These are phyloP conservation scores for Trichoderma cornu-damae DNA, from an alignment of 2,329 filamentous ascomycete genomes.

Conservation along the genomic window DNA sequence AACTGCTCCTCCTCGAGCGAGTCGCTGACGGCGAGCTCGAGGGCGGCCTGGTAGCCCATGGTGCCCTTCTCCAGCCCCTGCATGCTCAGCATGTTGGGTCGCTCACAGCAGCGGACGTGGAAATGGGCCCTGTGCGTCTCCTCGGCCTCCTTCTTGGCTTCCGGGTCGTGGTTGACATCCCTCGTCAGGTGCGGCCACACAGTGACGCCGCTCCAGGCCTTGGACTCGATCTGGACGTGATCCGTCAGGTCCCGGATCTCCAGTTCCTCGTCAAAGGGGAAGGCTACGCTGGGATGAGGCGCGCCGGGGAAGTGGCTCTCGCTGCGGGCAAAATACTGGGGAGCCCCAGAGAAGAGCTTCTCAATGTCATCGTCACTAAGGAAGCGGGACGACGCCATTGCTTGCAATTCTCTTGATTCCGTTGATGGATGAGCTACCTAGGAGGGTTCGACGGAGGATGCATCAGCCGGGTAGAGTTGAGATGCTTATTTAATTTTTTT, in stretches of 20 bases:
- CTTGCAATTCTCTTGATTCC: slow-evolving; percentile 26
- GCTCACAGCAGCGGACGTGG: slow-evolving; percentile 54
- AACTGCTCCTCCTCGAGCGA: slow-evolving; percentile 58
- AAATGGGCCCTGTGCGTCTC: slow-evolving; percentile 51
- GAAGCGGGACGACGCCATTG: slow-evolving; percentile 49
- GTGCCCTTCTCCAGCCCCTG: slow-evolving; percentile 67
- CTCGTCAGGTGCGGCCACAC: slow-evolving; percentile 58
- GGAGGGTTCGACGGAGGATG: not conserved
- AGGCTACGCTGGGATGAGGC: slow-evolving; percentile 59
- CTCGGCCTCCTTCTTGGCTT: slow-evolving; percentile 38
- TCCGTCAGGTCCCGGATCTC: slow-evolving; percentile 60
- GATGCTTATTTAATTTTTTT: not conserved
- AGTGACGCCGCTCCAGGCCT: slow-evolving; percentile 58
- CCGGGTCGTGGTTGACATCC: slow-evolving; percentile 43
- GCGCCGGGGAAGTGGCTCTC: slow-evolving; percentile 56
- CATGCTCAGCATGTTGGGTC: slow-evolving; percentile 68
- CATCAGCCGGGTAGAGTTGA: slow-evolving; percentile 7
- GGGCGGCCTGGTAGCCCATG: slow-evolving; percentile 62
- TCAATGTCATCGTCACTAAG: slow-evolving; percentile 57
- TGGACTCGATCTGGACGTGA: slow-evolving; percentile 57
- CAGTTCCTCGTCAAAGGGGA: slow-evolving; percentile 61
- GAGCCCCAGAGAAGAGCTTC: slow-evolving; percentile 70
- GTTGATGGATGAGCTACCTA: slow-evolving; percentile 5
- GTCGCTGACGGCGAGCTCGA: slow-evolving; percentile 62
- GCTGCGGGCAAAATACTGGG: slow-evolving; percentile 61